These are phyloP conservation scores for Isabelozyma heimii DNA, from an alignment of 805 yeast species.

Conservation along the genomic window DNA sequence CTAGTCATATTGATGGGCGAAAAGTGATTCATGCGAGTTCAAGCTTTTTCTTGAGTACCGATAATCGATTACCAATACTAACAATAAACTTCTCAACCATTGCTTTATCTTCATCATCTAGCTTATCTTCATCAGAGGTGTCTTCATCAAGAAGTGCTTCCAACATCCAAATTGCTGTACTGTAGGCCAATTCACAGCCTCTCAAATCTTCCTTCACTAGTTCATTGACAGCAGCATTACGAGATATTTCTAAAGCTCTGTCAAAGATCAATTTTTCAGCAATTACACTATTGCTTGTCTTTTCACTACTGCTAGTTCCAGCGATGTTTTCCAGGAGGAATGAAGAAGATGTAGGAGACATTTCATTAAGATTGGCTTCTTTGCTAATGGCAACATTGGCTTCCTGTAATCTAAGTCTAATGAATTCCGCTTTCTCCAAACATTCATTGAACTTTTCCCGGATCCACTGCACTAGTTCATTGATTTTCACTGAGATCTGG, in stretches of 20 bases:
- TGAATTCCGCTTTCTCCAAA: slow-evolving; percentile 82
- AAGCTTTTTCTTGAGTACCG: slow-evolving; percentile 61
- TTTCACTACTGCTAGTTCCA: slow-evolving; percentile 1
- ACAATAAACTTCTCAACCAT: slow-evolving; percentile 79
- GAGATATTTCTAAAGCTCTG: slow-evolving; percentile 88
- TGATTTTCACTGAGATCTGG: slow-evolving; percentile 41
- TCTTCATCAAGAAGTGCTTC: slow-evolving; percentile 72
- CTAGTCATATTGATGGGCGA: no score
- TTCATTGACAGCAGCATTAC: slow-evolving; percentile 88
- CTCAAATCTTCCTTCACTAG: slow-evolving; percentile 66
- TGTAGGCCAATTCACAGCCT: slow-evolving; percentile 84
- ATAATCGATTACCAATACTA: slow-evolving; percentile 77
- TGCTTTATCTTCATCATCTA: slow-evolving; percentile 70
- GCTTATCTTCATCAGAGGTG: slow-evolving; percentile 22
- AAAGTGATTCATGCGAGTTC: slow-evolving; percentile 13
- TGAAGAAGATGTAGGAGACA: not conserved
- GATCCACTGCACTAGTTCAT: slow-evolving; percentile 85
- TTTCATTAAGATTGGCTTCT: slow-evolving; percentile 1
- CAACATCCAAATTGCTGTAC: slow-evolving; percentile 94
- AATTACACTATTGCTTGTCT: slow-evolving; percentile 31
- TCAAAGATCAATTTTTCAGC: slow-evolving; percentile 90
- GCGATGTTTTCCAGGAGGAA: not conserved
- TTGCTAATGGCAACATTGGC: slow-evolving; percentile 37
- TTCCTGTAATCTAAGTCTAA: slow-evolving; percentile 55
- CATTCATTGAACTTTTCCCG: slow-evolving; percentile 86